Percentiles rank a stretch among this genome's conserved stretches.
Evolutionary conservation across 257 asterid species (phyloP).

Genomic region (Solanum habrochaites): DNA sequence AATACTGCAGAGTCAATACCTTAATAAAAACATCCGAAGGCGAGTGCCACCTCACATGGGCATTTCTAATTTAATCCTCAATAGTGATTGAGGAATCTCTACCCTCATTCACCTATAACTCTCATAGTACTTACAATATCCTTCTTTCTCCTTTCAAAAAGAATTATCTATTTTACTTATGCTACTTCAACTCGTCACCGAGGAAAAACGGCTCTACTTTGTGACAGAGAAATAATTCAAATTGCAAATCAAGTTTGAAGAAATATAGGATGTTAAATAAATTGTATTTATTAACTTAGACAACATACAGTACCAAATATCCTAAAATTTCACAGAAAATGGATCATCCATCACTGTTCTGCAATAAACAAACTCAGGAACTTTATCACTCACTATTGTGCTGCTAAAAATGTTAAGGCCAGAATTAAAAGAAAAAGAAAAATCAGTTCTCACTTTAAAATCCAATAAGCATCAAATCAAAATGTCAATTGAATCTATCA

Average conservation of each 20-base stretch:
- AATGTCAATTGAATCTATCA: neutral
- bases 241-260: neutral
- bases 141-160: neutral
- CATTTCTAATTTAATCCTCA: neutral
- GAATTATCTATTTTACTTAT: neutral
- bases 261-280: neutral
- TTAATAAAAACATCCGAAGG: neutral
- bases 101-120: neutral
- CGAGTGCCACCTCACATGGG: neutral
- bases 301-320: neutral
- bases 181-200: neutral
- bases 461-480: neutral
- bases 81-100: neutral
- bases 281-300: neutral
- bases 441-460: neutral
- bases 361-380: neutral
- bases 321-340: neutral
- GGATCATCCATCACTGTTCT: neutral
- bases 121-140: neutral
- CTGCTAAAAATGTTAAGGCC: neutral
- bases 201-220: neutral
- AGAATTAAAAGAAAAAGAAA: neutral
- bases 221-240: neutral
- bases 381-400: neutral
- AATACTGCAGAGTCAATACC: neutral